Evolutionary conservation across 1,139 yeast genomes (phyloP).

Genomic region (Taphrina wiesneri): DNA sequence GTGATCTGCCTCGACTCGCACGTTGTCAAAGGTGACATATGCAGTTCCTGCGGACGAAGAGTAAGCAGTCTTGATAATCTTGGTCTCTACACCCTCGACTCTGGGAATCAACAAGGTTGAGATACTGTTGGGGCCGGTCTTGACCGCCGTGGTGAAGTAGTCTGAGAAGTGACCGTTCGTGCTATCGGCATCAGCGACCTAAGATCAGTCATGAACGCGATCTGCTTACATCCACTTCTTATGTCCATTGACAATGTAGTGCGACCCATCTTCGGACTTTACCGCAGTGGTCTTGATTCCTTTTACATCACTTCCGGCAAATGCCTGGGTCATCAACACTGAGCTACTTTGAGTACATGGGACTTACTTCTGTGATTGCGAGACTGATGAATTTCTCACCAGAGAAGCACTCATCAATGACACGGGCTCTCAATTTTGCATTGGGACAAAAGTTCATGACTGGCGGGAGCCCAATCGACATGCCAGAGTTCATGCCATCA

Average conservation of each 20-base stretch:
- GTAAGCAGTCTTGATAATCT: conserved; percentile 50
- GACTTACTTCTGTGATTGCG: conserved; percentile 48
- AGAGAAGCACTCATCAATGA: conserved; percentile 46
- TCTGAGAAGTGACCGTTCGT: conserved; percentile 45
- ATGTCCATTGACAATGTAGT: conserved; percentile 50
- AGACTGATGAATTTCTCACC: conserved; percentile 49
- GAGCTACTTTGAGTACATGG: not conserved
- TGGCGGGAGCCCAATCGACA: conserved; percentile 49
- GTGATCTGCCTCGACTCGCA: conserved; percentile 52
- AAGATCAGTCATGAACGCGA: not conserved
- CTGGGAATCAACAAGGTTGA: conserved; percentile 50
- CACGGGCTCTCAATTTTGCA: conserved; percentile 43
- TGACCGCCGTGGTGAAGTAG: conserved; percentile 51
- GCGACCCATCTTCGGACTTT: conserved; percentile 45
- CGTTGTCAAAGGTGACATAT: conserved; percentile 50
- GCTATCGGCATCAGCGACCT: conserved; percentile 36
- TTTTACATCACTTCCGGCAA: conserved; percentile 52
- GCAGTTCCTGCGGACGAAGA: conserved; percentile 50
- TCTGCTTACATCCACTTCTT: conserved; percentile 49
- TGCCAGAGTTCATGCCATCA: conserved; percentile 48
- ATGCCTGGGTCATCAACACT: conserved; percentile 1
- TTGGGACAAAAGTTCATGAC: conserved; percentile 45
- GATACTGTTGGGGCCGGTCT: conserved; percentile 50
- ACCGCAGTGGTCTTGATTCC: conserved; percentile 49
- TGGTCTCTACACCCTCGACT: conserved; percentile 48